A percentile compares a stretch with the other conserved stretches of the same genome.
Evolutionary conservation across 1,284 basidiomycete genomes (phyloP).

Genomic region (Macrocystidia cucumis): DNA sequence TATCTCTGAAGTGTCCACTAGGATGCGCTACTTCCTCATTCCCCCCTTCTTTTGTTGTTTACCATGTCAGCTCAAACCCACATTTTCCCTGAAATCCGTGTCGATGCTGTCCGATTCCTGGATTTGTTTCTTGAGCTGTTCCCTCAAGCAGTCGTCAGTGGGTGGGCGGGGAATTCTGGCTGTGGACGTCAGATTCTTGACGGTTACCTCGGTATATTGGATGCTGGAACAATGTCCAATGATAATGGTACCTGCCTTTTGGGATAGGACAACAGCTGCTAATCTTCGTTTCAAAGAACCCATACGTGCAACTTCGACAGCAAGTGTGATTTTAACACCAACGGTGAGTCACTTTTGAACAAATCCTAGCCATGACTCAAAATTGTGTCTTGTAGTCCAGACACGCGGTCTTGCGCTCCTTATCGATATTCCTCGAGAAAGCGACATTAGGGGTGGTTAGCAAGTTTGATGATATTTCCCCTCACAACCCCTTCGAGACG

Average conservation of each 20-base stretch:
- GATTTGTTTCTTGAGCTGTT: constrained; percentile 72
- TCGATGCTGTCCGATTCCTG: constrained; percentile 84
- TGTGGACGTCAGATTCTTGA: constrained; percentile 62
- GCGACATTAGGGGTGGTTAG: constrained; percentile 23
- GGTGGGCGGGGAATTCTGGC: constrained; percentile 48
- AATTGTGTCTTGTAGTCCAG: constrained; percentile 40
- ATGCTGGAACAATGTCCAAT: constrained; percentile 53
- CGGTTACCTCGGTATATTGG: constrained; percentile 71
- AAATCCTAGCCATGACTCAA: constrained; percentile 4
- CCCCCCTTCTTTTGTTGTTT: constrained; percentile 73
- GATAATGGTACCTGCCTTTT: constrained; percentile 37
- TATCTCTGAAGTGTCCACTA: constrained; percentile 18
- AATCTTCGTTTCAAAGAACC: constrained; percentile 25
- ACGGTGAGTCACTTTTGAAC: constrained; percentile 29
- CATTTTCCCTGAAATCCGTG: constrained; percentile 89
- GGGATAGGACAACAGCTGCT: constrained; percentile 4
- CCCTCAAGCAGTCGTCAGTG: constrained; percentile 59
- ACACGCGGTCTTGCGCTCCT: constrained; percentile 49
- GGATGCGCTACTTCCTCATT: constrained; percentile 67
- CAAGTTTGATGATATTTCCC: no score
- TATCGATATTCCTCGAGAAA: constrained; percentile 48
- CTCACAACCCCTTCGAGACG: constrained; percentile 6
- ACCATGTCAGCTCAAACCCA: constrained; percentile 89
- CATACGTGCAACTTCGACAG: constrained; percentile 48
- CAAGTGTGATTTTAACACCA: constrained; percentile 57